Evolutionary conservation across 352 stramenopile genomes (phyloP).

Genomic region (Phytophthora pini): DNA sequence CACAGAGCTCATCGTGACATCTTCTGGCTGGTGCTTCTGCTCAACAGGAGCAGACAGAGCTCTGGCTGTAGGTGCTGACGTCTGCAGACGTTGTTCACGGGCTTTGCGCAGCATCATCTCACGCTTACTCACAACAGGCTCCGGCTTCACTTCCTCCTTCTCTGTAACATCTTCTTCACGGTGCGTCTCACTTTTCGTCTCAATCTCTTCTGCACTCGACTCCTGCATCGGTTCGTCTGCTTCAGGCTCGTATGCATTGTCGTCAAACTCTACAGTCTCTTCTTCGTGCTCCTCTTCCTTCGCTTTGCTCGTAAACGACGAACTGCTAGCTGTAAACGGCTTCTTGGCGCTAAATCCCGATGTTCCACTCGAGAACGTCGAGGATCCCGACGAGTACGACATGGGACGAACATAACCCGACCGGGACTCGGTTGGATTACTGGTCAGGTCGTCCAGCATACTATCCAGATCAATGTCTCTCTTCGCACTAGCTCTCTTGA

Average conservation of each 20-base stretch:
- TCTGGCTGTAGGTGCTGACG: conserved; percentile 62
- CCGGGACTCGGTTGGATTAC: conserved; percentile 75
- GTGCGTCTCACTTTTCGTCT: not conserved
- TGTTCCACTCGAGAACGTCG: conserved; percentile 22
- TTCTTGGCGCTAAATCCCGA: conserved; percentile 31
- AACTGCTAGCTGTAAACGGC: conserved; percentile 15
- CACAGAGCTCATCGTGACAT: conserved; percentile 48
- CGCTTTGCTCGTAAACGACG: conserved; percentile 7
- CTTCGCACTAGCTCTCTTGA: conserved; percentile 43
- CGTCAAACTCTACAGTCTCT: conserved; percentile 37
- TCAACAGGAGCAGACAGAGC: conserved; percentile 55
- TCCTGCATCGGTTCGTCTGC: conserved; percentile 44
- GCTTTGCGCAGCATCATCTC: conserved; percentile 79
- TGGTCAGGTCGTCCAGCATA: conserved; percentile 87
- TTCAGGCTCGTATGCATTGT: conserved; percentile 44
- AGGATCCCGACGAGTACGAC: conserved; percentile 62
- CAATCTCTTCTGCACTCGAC: conserved; percentile 27
- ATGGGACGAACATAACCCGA: conserved; percentile 58
- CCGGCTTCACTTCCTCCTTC: conserved; percentile 16
- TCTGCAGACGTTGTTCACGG: conserved; percentile 62
- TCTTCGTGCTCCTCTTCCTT: conserved; percentile 28
- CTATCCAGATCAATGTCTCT: conserved; percentile 88
- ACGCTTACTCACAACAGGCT: conserved; percentile 64
- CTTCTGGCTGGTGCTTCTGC: conserved; percentile 23
- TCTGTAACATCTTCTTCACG: conserved; percentile 1